Evolutionary conservation across 257 asterid genomes (phyloP).

Genomic region (Knoxia roxburghii): DNA sequence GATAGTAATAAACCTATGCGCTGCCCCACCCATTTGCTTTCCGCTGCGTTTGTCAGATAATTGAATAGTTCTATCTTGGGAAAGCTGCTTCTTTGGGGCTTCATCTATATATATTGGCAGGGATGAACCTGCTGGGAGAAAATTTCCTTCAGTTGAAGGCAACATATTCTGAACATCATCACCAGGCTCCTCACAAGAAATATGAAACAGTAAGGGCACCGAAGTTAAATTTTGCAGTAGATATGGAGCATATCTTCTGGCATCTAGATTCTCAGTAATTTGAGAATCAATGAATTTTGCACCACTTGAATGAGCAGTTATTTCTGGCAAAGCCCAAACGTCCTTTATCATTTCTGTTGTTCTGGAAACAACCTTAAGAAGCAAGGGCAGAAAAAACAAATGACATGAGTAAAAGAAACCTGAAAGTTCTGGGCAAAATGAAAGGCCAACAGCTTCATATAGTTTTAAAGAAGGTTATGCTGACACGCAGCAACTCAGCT

Average conservation of each 20-base stretch:
- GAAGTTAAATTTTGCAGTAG: conserved; percentile 83
- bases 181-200: conserved; percentile 48
- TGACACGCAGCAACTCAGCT: background rate
- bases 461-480: background rate
- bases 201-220: conserved; percentile 60
- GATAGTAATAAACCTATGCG: conserved; percentile 69
- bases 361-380: conserved; percentile 63
- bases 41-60: conserved; percentile 61
- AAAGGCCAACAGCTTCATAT: background rate
- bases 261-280: conserved; percentile 40
- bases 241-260: conserved; percentile 78
- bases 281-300: conserved; percentile 37
- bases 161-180: conserved; percentile 51
- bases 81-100: conserved; percentile 63
- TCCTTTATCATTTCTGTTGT: conserved; percentile 58
- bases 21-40: conserved; percentile 56
- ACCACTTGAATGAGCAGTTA: conserved; percentile 31
- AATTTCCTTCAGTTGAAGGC: conserved; percentile 41
- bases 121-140: conserved; percentile 74
- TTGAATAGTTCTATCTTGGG: conserved; percentile 51
- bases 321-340: conserved; percentile 41
- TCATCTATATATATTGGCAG: conserved; percentile 65
- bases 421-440: background rate
- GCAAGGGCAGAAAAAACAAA: conserved; percentile 13
- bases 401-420: background rate